Base-by-base conservation (phyloP, 257 asterid species). In the Solanum chilense region DNA sequence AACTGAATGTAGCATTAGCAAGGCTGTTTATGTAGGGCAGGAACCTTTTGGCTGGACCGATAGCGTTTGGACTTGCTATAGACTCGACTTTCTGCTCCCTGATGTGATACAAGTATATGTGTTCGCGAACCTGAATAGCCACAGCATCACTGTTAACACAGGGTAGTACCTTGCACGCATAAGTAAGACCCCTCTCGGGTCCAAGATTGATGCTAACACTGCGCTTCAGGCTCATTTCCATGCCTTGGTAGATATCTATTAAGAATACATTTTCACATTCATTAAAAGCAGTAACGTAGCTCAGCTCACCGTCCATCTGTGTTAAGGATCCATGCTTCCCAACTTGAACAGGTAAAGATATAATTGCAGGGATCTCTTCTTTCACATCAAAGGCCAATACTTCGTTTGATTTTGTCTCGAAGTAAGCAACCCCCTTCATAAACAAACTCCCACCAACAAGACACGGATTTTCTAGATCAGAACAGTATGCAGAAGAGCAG, bases 21-120 rank as follows among this genome's bases (percentile, higher is more conserved):
- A 93, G 87, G 77, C 93, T 93, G 87, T 91, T 93, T 21, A 92
- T 91, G 88, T 91, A 93, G 62, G 93, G 90, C 89, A 92, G 82
- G 87, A 39, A 85, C 69, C 45, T 90, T 27, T 2, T 33, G 37
- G 9, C 33, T 39, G 8, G 33, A 64, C 25, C 29, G 23, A 14
- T 14, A 1, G 3, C 10, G 14, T 2, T 86, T 5, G 20, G 49
- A 52, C 41, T 31, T 13, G 64, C 37, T 41, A 85, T 45, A 62
- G 16, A 25, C 71, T 87, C 29, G 5, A 87, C 62, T 31, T 76
- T 88, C 86, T 33, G 81, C 84, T 90, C 88, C 20, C 41, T 82
- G 86, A 87, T 68, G 64, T 87, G 74, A 82, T 71, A 93, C 0
- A n/a, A 84, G 90, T 74, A 90, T 47, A 80, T 80, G 44, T 5